phyloP scores from a whole-genome alignment of 305 asterid species.

The Solanum hybrid region DNA sequence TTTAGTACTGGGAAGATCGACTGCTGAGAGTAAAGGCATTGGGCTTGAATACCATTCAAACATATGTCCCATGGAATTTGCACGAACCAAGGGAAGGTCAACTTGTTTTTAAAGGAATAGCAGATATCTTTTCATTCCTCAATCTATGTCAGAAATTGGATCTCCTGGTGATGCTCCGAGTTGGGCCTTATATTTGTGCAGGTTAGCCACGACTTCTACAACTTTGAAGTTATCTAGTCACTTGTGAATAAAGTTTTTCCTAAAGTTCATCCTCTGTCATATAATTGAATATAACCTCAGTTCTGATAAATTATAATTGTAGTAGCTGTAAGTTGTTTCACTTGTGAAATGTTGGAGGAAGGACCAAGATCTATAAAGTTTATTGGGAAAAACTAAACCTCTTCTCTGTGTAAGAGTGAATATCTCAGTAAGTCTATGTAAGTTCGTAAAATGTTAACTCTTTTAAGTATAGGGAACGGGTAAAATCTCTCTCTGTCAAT shows the following conservation, averaged over 20 bases:
- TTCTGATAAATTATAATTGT: background rate
- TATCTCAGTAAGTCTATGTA: background rate
- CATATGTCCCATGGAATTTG: constrained; percentile 88
- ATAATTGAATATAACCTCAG: background rate
- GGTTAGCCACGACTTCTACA: constrained; percentile 38
- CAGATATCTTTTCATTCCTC: constrained; percentile 52
- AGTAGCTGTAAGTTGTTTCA: background rate
- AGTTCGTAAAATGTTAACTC: background rate
- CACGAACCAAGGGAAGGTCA: constrained; percentile 75
- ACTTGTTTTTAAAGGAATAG: constrained; percentile 64
- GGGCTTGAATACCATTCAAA: constrained; percentile 86
- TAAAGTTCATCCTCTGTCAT: background rate
- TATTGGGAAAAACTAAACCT: background rate
- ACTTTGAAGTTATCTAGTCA: background rate
- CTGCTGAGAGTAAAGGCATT: constrained; percentile 76
- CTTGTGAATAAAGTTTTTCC: background rate
- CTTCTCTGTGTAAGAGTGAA: background rate
- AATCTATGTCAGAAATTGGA: constrained; percentile 68
- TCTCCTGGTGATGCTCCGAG: constrained; percentile 84
- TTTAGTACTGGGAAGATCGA: constrained; percentile 93
- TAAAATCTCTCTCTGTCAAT: background rate
- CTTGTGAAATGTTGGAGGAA: background rate
- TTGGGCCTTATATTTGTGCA: constrained; percentile 92
- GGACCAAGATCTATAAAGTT: background rate
- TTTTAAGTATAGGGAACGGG: background rate